Evolutionary conservation across 2,329 filamentous ascomycete genomes (phyloP), one percentile per base, ranked within the genome.

Genomic region (Ceratocystis albifundus): DNA sequence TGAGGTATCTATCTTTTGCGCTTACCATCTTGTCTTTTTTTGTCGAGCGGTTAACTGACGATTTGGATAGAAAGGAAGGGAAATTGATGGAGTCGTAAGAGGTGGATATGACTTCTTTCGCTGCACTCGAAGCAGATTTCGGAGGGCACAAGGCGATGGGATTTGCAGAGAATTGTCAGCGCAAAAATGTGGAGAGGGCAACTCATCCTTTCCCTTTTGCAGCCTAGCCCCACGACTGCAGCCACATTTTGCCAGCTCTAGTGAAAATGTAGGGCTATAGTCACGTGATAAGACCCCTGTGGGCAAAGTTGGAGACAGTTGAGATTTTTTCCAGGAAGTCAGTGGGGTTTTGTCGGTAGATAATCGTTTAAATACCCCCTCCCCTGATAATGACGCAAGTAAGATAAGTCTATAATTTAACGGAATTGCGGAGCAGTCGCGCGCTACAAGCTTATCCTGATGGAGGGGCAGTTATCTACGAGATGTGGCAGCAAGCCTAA

Each of bases 11-110:
- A 55, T 41, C 22, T 64, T 71, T 69, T 72, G 74, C 73, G 75
- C 84, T 85, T 83, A 88, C 85, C 85, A 88, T 88, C 77, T 86
- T 87, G 84, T 80, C 80, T 82, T 64, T 68, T 68, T 66, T 68
- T 68, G 66, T 68, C 66, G 64, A 68, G 64, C 61, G 66, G 66
- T 65, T 66, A 68, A 68, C 66, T 68, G 63, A 66, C 66, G 61
- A 68, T 65, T 68, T 64, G 62, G 61, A 68, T 66, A 50, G 64
- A 64, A 64, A 63, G 48, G 64, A 66, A 68, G 64, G 63, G 66
- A 63, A 68, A 65, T 62, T 65, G 50, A 66, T 59, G 50, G 61
- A 68, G 66, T 66, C 66, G 66, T 68, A 62, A 68, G 65, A 62
- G 64, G 64, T 65, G 45, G 64, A 65, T 68, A 68, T 59, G 66